phyloP scores from a whole-genome alignment of 495 filamentous ascomycete genomes.

The Pyronema omphalodes region DNA sequence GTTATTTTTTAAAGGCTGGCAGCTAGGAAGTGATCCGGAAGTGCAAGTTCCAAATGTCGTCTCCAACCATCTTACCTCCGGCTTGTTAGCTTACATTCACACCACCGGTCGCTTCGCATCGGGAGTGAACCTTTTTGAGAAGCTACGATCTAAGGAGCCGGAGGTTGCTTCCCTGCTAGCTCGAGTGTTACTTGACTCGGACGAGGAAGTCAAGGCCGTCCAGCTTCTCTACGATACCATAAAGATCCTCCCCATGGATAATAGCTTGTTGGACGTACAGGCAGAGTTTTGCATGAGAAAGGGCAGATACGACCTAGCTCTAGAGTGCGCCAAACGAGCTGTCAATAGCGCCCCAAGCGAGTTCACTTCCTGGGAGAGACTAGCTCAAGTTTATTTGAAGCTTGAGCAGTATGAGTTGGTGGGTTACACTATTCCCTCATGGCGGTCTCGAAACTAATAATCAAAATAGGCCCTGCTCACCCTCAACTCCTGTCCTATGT shows the following conservation, averaged over 20 bases:
- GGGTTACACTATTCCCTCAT: neutral
- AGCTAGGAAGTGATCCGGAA: constrained; percentile 88
- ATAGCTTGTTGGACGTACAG: constrained; percentile 81
- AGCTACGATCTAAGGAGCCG: constrained; percentile 71
- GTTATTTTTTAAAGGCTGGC: constrained; percentile 87
- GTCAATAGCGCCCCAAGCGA: constrained; percentile 91
- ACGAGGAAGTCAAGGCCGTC: constrained; percentile 90
- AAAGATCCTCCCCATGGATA: constrained; percentile 86
- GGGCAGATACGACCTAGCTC: constrained; percentile 63
- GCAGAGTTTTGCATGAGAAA: constrained; percentile 84
- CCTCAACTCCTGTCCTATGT: constrained; percentile 98
- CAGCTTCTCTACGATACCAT: constrained; percentile 72
- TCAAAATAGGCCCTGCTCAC: constrained; percentile 55
- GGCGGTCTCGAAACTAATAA: neutral
- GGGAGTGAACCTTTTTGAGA: constrained; percentile 95
- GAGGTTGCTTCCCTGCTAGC: constrained; percentile 88
- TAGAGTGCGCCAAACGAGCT: constrained; percentile 83
- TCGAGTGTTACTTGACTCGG: constrained; percentile 72
- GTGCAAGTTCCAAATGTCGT: constrained; percentile 95
- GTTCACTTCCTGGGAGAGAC: constrained; percentile 86
- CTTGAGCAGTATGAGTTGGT: constrained; percentile 77
- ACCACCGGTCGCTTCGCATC: constrained; percentile 90
- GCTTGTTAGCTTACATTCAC: constrained; percentile 87
- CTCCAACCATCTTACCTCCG: constrained; percentile 96
- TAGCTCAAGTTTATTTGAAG: constrained; percentile 81